Evolutionary conservation across 139 green algal species (phyloP), one percentile per base, ranked within the genome.

Genomic region (Chlamydomonas sphaeroides): DNA sequence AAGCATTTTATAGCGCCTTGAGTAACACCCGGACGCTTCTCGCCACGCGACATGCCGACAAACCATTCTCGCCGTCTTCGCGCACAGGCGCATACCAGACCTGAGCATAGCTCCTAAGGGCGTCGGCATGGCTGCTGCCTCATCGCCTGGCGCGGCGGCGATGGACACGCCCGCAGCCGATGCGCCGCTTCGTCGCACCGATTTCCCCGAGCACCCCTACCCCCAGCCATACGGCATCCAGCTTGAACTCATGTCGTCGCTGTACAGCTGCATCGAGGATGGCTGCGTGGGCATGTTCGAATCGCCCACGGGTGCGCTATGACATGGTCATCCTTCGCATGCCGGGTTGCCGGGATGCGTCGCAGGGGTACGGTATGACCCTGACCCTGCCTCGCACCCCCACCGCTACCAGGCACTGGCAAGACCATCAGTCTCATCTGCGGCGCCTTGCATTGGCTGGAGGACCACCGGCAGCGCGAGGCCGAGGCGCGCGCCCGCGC

Each of bases 401-500:
- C 36, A 25, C n/a, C 5, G 28, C 14, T 15, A 25, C 2, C 88
- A 94, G 95, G 96, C 53, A 98, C 95, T 2, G 95, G 96, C 56
- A 99, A 99, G 80, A 99, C 96, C 20, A 91, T 98, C 35, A 98
- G 93, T 80, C 77, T 99, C 11, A 97, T 99, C 51, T 98, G 95
- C 84, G 90, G 87, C 49, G 78, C 88, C 6, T 81, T 99, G 49
- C 90, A 89, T 25, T 89, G 85, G 88, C 65, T 92, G 8, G 80
- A 89, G 69, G 86, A 84, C 49, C 68, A 73, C 2, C 70, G 66
- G 32, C 26, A 45, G 38, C 70, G 48, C 8, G 76, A 69, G 32
- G 53, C 67, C 11, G 68, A 85, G n/a, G 32, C 67, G 53, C 17
- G 3, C 79, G 36, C 45, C 49, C 38, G n/a, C 25, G 79, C 69